A percentile compares a stretch with the other conserved stretches of the same genome.
Conservation (phyloP, 371 early-diverging fungal genomes). For the Mortierella sp. region DNA sequence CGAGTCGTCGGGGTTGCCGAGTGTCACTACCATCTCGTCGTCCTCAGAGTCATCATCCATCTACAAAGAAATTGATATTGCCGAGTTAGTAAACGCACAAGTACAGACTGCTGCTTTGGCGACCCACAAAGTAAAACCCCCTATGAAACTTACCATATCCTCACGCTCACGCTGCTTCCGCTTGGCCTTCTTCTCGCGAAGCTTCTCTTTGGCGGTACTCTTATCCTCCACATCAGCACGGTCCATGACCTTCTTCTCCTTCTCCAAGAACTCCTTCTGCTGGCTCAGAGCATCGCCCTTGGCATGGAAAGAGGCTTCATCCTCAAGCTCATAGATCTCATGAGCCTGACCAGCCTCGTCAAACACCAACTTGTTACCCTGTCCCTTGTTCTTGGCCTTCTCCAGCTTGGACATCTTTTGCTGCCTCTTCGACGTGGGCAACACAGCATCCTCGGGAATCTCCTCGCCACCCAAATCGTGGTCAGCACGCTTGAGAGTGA, state of each 20-base stretch:
- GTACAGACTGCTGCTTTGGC: background rate
- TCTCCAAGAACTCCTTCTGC: slow-evolving; percentile 76
- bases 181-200: slow-evolving; percentile 77
- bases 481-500: slow-evolving; percentile 84
- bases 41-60: slow-evolving; percentile 35
- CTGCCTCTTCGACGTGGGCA: slow-evolving; percentile 43
- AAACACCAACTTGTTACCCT: slow-evolving; percentile 84
- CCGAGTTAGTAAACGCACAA: background rate
- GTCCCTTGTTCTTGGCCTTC: slow-evolving; percentile 79
- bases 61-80: background rate
- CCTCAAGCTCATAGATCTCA: slow-evolving; percentile 82
- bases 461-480: slow-evolving; percentile 70
- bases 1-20: slow-evolving; percentile 47
- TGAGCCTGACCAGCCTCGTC: slow-evolving; percentile 94
- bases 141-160: slow-evolving; percentile 48
- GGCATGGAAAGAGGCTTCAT: slow-evolving; percentile 83
- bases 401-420: slow-evolving; percentile 80
- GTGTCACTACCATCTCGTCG: slow-evolving; percentile 48
- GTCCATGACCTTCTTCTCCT: slow-evolving; percentile 72
- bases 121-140: background rate
- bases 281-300: slow-evolving; percentile 77
- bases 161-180: slow-evolving; percentile 77
- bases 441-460: slow-evolving; percentile 24
- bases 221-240: slow-evolving; percentile 84
- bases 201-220: slow-evolving; percentile 75